Evolutionary conservation across 495 filamentous ascomycete species (phyloP), one percentile per base, ranked within the genome.

Genomic region (Parmelia sp.): DNA sequence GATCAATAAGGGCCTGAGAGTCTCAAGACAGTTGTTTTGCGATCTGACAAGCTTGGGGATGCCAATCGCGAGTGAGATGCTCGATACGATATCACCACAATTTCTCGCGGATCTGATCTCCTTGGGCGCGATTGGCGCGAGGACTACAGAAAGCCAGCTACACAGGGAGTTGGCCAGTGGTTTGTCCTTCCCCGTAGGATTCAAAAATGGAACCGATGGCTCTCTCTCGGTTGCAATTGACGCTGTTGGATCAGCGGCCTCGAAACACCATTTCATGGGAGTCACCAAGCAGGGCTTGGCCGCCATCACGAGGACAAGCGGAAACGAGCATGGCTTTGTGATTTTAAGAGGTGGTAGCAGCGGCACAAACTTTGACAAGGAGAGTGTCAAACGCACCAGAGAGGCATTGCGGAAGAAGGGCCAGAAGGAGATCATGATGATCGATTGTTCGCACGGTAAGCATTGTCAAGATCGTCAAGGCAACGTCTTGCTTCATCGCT

Each of bases 151-250:
- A 75, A 90, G 86, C 45, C 95, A 99, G 76, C 80, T 99, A 62
- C 95, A 99, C 75, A 86, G 95, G 51, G 95, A 99, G 73, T 76
- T 99, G 68, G 93, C 95, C 2, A 95, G 90, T 45, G 95, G 95
- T 69, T 77, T 97, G 27, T 92, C 88, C 60, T 99, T 97, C 86
- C 94, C 95, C 3, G 91, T 99, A 17, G 95, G 95, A 49, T 99
- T 99, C 86, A 99, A 99, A 83, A 99, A 99, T 74, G 95, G 95
- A 63, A 99, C 95, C 35, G 95, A 99, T 74, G 95, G 95, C 25
- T 87, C 88, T 1, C 76, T 97, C 44, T 85, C 87, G 63, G 90
- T 97, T 4, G 92, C 95, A 1, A 89, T 99, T 65, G 95, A 99
- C 78, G 95, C 95, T 56, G 97, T 97, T 76, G 93, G 92, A 61